phyloP scores from a whole-genome alignment of 2,329 filamentous ascomycete genomes.

The Penicillium sp. region DNA sequence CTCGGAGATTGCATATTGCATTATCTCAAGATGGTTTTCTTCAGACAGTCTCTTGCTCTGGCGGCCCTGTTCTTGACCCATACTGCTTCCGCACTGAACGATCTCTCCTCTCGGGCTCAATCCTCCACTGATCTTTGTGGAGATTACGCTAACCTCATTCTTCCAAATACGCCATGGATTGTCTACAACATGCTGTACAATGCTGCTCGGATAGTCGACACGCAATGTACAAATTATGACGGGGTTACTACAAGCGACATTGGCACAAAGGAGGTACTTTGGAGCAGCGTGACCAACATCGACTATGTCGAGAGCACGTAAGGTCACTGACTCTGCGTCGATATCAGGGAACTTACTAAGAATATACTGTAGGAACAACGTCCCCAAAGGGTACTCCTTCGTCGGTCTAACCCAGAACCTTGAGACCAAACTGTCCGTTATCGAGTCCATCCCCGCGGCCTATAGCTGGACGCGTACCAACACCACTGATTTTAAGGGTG shows the following conservation, averaged over 20 bases:
- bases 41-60: no score
- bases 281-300: neutral
- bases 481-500: neutral
- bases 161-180: neutral
- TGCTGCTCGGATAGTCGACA: neutral
- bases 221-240: neutral
- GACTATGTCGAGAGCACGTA: neutral
- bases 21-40: no score
- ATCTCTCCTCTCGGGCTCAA: no score
- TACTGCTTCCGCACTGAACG: no score
- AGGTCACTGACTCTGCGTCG: neutral
- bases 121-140: no score
- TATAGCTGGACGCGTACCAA: neutral
- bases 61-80: no score
- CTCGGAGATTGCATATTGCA: no score
- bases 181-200: neutral
- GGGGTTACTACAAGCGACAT: neutral
- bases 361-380: neutral
- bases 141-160: no score
- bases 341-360: no score
- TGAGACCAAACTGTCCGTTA: neutral
- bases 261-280: neutral
- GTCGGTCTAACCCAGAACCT: neutral
- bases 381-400: neutral
- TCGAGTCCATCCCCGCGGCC: neutral